A percentile compares a stretch with the other conserved stretches of the same genome.
phyloP scores from a whole-genome alignment of 177 flowering plant genomes.

The Vitis hybrid region DNA sequence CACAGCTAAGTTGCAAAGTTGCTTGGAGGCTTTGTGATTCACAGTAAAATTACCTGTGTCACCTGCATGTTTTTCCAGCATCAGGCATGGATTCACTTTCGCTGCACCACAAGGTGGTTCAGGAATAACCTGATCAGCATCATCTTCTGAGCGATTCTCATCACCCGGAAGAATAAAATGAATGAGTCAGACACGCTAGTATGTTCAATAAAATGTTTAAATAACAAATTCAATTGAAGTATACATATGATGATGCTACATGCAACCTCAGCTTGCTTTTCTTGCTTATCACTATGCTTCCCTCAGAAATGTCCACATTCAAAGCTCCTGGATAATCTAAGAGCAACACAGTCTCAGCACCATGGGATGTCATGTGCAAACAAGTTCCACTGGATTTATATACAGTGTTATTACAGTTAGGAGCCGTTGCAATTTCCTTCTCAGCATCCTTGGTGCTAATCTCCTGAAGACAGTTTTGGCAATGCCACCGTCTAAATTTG shows the following conservation, averaged over 20 bases:
- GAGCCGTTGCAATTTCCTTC: slow-evolving; percentile 11
- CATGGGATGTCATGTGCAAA: slow-evolving; percentile 12
- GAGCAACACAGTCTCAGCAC: slow-evolving; percentile 10
- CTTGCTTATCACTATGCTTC: slow-evolving; percentile 20
- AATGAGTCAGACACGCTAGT: background rate
- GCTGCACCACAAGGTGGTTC: slow-evolving; percentile 1
- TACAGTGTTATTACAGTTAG: slow-evolving; percentile 6
- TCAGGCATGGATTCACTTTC: background rate
- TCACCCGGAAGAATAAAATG: slow-evolving; percentile 14
- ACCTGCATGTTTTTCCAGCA: background rate
- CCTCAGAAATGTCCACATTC: slow-evolving; percentile 11
- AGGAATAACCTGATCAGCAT: slow-evolving; percentile 5
- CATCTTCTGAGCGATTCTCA: slow-evolving; percentile 4
- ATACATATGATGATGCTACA: slow-evolving; percentile 11
- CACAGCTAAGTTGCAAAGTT: background rate
- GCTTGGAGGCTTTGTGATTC: background rate
- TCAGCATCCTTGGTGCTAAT: slow-evolving; percentile 10
- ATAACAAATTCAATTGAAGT: background rate
- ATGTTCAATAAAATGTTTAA: background rate
- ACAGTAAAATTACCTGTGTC: slow-evolving; percentile 14
- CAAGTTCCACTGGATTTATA: slow-evolving; percentile 13
- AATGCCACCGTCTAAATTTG: slow-evolving; percentile 59
- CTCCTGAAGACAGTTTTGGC: slow-evolving; percentile 42
- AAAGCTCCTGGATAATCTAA: slow-evolving; percentile 18
- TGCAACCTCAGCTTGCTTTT: slow-evolving; percentile 21